A percentile compares a stretch with the other conserved stretches of the same genome.
These are phyloP conservation scores for Arthrobotrys sphaeroides DNA, from an alignment of 2,329 filamentous ascomycete genomes.

Conservation along the genomic window DNA sequence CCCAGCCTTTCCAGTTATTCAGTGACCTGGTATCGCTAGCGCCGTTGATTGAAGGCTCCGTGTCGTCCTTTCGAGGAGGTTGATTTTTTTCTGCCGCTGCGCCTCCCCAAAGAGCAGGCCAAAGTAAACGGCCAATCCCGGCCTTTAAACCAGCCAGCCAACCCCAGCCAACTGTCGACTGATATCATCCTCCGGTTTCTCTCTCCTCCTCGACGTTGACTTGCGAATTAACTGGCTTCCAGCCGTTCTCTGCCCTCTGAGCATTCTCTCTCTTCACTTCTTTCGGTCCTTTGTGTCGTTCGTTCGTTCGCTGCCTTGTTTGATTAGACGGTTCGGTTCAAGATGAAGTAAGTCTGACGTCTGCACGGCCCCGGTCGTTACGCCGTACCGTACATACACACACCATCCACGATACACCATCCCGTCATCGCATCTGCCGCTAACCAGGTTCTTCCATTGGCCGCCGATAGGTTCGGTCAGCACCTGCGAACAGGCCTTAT, in stretches of 20 bases:
- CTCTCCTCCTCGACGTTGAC: neutral
- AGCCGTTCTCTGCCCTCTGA: neutral
- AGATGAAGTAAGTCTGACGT: constrained; percentile 44
- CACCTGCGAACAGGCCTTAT: constrained; percentile 95
- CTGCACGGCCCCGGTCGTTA: neutral
- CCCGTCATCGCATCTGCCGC: constrained; percentile 12
- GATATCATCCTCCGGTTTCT: constrained; percentile 34
- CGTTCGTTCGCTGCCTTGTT: neutral
- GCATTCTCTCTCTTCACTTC: neutral
- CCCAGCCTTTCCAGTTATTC: neutral
- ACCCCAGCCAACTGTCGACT: neutral
- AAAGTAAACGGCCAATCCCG: constrained; percentile 32
- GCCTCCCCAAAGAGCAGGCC: constrained; percentile 42
- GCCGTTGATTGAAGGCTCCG: constrained; percentile 4
- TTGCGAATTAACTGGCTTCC: no score
- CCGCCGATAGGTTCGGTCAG: constrained; percentile 78
- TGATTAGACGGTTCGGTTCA: neutral
- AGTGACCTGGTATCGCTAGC: neutral
- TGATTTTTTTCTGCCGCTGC: constrained; percentile 38
- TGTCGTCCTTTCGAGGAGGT: neutral
- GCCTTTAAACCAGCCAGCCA: neutral
- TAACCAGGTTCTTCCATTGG: constrained; percentile 43
- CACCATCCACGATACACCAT: no score
- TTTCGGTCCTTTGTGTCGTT: neutral
- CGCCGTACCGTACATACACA: neutral